phyloP scores from a whole-genome alignment of 106 monocot genomes.

The Chionographis japonica region DNA sequence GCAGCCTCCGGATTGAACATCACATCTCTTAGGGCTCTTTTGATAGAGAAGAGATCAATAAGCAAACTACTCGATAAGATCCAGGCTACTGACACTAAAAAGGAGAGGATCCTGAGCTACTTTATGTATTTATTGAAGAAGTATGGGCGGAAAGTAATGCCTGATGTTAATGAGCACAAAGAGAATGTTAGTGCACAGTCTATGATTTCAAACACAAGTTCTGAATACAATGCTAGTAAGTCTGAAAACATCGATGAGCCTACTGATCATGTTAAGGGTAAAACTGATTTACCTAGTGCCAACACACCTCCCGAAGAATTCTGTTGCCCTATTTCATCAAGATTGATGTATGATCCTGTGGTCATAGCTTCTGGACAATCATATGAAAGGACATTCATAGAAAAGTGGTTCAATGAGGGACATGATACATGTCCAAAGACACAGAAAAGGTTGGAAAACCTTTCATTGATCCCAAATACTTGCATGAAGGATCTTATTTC shows the following conservation, averaged over 20 bases:
- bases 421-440: constrained; percentile 83
- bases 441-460: constrained; percentile 43
- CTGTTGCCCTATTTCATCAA: constrained; percentile 74
- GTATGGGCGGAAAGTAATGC: constrained; percentile 40
- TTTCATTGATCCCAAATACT: constrained; percentile 58
- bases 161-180: constrained; percentile 18
- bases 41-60: constrained; percentile 78
- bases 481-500: constrained; percentile 69
- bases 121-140: constrained; percentile 67
- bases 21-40: constrained; percentile 56
- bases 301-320: constrained; percentile 60
- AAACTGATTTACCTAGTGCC: constrained; percentile 13
- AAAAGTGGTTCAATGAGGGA: constrained; percentile 86
- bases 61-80: constrained; percentile 60
- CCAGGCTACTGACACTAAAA: constrained; percentile 35
- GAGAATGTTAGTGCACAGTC: constrained; percentile 14
- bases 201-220: not conserved
- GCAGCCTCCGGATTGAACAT: constrained; percentile 60
- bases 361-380: constrained; percentile 88
- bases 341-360: constrained; percentile 88
- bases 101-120: constrained; percentile 49
- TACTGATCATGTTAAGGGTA: constrained; percentile 1
- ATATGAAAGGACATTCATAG: constrained; percentile 66
- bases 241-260: constrained; percentile 16
- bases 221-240: constrained; percentile 4